A percentile compares a stretch with the other conserved stretches of the same genome.
phyloP scores from a whole-genome alignment of 1,284 basidiomycete genomes.

The Cutaneotrichosporon dermatis region DNA sequence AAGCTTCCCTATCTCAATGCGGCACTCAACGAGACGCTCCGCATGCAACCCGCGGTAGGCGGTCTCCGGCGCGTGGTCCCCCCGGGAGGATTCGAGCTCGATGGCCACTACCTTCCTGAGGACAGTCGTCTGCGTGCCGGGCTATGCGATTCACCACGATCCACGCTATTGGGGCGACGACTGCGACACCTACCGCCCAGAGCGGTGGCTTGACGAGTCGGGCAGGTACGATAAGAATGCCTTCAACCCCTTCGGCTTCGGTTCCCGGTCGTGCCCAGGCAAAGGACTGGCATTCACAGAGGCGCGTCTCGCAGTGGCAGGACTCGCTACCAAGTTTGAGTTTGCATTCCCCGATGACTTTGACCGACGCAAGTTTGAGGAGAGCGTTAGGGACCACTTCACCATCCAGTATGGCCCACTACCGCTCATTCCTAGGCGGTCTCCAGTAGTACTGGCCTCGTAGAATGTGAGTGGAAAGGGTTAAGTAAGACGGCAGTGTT shows the following conservation, averaged over 20 bases:
- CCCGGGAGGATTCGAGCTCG: conserved; percentile 16
- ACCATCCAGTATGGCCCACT: conserved; percentile 7
- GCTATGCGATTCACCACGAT: conserved; percentile 53
- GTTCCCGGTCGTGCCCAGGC: conserved; percentile 7
- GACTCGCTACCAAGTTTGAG: conserved; percentile 3
- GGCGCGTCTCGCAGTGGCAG: conserved; percentile 7
- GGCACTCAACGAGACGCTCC: conserved; percentile 74
- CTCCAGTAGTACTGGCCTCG: background rate
- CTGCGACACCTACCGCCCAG: conserved; percentile 56
- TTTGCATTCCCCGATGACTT: conserved; percentile 5
- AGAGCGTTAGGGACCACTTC: conserved; percentile 9
- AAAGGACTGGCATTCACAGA: conserved; percentile 8
- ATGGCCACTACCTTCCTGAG: conserved; percentile 20
- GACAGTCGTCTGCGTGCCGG: conserved; percentile 22
- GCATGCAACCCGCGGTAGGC: conserved; percentile 67
- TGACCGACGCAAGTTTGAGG: conserved; percentile 5
- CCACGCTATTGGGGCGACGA: conserved; percentile 57
- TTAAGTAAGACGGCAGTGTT: too few relatives aligned
- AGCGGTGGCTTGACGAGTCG: conserved; percentile 54
- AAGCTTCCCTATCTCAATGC: conserved; percentile 64
- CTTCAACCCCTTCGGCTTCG: conserved; percentile 9
- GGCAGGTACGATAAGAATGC: conserved; percentile 4
- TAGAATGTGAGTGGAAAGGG: too few relatives aligned
- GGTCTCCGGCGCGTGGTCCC: conserved; percentile 74
- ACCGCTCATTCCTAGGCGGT: conserved; percentile 1